Conservation (phyloP, 345 rosid genomes). For the Populus davidiana region DNA sequence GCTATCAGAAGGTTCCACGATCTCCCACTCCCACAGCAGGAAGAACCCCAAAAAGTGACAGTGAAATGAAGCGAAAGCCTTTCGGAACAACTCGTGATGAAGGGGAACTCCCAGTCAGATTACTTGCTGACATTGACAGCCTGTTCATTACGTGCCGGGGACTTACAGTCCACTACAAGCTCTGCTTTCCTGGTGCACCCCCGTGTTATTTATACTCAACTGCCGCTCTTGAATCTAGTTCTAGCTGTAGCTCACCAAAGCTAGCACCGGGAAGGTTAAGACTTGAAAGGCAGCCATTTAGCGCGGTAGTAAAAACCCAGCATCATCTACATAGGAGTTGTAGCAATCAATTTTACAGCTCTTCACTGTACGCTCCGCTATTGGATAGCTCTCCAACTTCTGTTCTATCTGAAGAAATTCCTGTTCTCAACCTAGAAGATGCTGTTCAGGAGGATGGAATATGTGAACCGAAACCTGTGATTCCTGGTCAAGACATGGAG, state of each 20-base stretch:
- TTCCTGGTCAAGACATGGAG: slow-evolving; percentile 37
- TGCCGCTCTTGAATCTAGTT: slow-evolving; percentile 41
- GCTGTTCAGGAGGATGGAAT: slow-evolving; percentile 32
- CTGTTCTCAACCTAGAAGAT: slow-evolving; percentile 52
- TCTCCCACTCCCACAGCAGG: slow-evolving; percentile 79
- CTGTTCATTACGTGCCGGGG: slow-evolving; percentile 59
- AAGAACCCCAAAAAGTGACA: slow-evolving; percentile 62
- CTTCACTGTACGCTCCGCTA: slow-evolving; percentile 71
- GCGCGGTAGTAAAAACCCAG: slow-evolving; percentile 46
- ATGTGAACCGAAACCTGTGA: slow-evolving; percentile 26
- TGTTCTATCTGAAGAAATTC: slow-evolving; percentile 53
- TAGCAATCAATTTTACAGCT: slow-evolving; percentile 63
- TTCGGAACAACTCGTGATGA: slow-evolving; percentile 46
- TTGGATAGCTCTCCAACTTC: slow-evolving; percentile 57
- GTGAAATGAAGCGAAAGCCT: slow-evolving; percentile 64
- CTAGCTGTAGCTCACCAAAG: slow-evolving; percentile 45
- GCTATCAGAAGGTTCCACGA: slow-evolving; percentile 86
- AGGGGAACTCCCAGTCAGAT: slow-evolving; percentile 63
- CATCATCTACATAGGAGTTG: slow-evolving; percentile 69
- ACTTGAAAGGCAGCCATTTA: slow-evolving; percentile 55
- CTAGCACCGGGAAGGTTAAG: slow-evolving; percentile 53
- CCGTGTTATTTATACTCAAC: slow-evolving; percentile 46
- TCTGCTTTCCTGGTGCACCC: slow-evolving; percentile 59
- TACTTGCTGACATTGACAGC: slow-evolving; percentile 83
- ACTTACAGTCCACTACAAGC: slow-evolving; percentile 79